These are phyloP conservation scores for Solanum commersonii DNA, from an alignment of 257 asterid species.

Conservation along the genomic window DNA sequence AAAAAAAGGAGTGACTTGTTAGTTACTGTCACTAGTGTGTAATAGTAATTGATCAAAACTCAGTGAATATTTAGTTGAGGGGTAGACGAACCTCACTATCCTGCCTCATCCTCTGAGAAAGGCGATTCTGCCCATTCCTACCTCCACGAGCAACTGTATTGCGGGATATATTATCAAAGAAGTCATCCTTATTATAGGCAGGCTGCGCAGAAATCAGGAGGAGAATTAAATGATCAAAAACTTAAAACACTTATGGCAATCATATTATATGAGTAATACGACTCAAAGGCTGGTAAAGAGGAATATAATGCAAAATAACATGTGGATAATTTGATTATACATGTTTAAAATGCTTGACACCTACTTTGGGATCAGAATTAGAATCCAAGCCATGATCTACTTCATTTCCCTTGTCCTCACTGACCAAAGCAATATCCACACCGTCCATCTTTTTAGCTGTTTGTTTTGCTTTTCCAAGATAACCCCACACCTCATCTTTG, in stretches of 20 bases:
- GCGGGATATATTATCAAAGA: constrained; percentile 70
- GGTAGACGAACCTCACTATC: constrained; percentile 42
- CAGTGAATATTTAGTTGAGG: background rate
- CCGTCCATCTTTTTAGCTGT: constrained; percentile 21
- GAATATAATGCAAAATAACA: background rate
- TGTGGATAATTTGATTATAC: background rate
- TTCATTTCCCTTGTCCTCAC: constrained; percentile 16
- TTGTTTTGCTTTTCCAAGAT: constrained; percentile 54
- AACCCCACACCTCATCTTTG: constrained; percentile 77
- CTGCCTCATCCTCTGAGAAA: constrained; percentile 34
- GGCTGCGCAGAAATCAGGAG: constrained; percentile 33
- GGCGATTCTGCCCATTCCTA: constrained; percentile 39
- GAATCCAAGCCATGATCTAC: constrained; percentile 23
- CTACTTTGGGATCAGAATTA: constrained; percentile 40
- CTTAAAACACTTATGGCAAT: background rate
- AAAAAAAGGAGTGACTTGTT: background rate
- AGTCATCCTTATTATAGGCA: constrained; percentile 69
- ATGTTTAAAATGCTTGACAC: background rate
- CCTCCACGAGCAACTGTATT: constrained; percentile 40
- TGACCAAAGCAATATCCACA: constrained; percentile 11
- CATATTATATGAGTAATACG: background rate
- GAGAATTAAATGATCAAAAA: background rate
- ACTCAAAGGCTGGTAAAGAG: background rate
- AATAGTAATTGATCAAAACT: background rate
- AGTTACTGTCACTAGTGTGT: background rate